Conservation (phyloP, 768 basidiomycete genomes). For the Tricholoma sp. region DNA sequence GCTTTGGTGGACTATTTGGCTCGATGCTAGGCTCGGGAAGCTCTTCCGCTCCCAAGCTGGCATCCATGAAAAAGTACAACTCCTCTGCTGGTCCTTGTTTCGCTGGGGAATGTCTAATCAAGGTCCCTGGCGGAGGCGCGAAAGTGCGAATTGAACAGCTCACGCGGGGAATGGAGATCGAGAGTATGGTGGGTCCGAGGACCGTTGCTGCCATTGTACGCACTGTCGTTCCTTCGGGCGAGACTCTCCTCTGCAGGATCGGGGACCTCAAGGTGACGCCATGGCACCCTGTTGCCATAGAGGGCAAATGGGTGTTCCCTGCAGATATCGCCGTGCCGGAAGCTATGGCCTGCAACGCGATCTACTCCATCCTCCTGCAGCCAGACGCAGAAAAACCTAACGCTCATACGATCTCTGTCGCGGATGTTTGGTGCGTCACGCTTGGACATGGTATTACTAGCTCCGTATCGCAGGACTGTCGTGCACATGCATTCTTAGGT, state of each 20-base stretch:
- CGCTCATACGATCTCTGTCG: background rate
- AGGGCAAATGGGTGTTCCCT: background rate
- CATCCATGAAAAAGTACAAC: background rate
- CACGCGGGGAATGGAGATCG: background rate
- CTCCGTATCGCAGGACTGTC: background rate
- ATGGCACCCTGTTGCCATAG: too few species aligned
- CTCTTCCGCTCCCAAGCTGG: background rate
- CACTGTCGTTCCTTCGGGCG: background rate
- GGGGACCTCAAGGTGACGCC: too few species aligned
- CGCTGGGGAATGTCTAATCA: background rate
- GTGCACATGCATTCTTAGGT: background rate
- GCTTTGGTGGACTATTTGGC: background rate
- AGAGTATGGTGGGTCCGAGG: background rate
- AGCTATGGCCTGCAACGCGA: background rate
- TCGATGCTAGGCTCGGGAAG: background rate
- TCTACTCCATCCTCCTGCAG: background rate
- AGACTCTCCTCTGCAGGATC: too few species aligned
- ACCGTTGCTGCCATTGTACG: background rate
- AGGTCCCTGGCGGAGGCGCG: background rate
- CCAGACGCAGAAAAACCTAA: background rate
- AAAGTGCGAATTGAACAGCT: background rate
- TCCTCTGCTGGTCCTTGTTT: background rate
- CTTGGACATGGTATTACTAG: background rate
- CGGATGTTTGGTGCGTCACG: background rate
- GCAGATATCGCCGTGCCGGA: background rate